Base-by-base conservation (phyloP, 805 yeast species). In the Barnettozyma siamensis region DNA sequence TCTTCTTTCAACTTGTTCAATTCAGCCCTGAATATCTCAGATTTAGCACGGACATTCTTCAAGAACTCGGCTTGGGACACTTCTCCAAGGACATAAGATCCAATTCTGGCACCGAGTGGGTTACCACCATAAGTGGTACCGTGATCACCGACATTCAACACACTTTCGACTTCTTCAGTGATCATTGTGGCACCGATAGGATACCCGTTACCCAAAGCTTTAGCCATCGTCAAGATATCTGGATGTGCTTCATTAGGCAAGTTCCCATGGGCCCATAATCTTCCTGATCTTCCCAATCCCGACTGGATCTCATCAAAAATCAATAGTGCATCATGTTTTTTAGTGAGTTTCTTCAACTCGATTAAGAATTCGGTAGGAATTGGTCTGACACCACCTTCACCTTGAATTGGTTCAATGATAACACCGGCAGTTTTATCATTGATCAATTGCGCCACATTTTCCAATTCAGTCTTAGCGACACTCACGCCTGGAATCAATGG, bases 41-140 rank as follows among this genome's bases (percentile, higher is more conserved):
- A 76, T 53, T 84, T 83, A 32, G 63, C 59, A 16, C 67, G 65
- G 17, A 93, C 96, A 10, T 69, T 62, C 7, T 63, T 57, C 53
- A 87, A 70, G 49, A 93, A 82, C 16, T 67, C 72, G 4, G 69
- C 63, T 37, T 81, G 65, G 12, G 88, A 72, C 33, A 93, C 72
- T 52, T 77, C 73, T 40, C 73, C 79, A 19, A 93, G 64, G 12
- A 93, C 95, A 56, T 83, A 80, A 33, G 72, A 67, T 5, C 88
- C 96, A 37, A 93, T 76, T 47, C 89, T 77, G 28, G 91, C 73
- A 5, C 88, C 98, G 48, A 93, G 68, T 41, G 98, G 98, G 62
- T 93, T 93, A 42, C 99, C 99, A 48, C 99, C 98, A 59, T 83
- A 91, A 0, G 99, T 91, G 3, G 98, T 91, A 42, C 99, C 99